Evolutionary conservation across 2,329 filamentous ascomycete genomes (phyloP).

Genomic region (Aspergillus thermomutatus): DNA sequence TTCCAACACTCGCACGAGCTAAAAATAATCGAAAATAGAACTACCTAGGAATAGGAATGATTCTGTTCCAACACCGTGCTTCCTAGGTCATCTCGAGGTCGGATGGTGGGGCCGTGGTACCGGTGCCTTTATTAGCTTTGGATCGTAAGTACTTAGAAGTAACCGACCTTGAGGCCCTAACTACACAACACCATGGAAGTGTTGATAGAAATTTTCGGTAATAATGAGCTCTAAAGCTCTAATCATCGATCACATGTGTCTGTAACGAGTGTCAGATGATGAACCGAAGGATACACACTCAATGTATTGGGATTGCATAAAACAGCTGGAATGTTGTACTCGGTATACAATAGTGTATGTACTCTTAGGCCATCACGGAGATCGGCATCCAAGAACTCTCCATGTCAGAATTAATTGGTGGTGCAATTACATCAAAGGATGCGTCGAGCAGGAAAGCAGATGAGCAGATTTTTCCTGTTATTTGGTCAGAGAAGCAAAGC

Average conservation of each 20-base stretch:
- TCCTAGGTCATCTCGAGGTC: conserved; percentile 11
- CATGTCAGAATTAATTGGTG: not conserved
- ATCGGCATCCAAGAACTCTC: not conserved
- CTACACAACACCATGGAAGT: no score
- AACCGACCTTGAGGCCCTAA: not conserved
- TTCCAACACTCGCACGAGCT: not conserved
- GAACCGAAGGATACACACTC: not conserved
- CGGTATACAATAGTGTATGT: not conserved
- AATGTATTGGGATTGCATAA: not conserved
- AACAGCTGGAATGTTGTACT: not conserved
- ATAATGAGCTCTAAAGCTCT: not conserved
- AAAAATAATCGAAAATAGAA: not conserved
- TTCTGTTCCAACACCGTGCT: not conserved
- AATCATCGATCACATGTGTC: not conserved
- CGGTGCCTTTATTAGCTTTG: conserved; percentile 7
- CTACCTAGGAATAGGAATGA: not conserved
- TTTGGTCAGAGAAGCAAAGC: not conserved
- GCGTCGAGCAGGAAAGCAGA: not conserved
- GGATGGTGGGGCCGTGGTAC: conserved; percentile 30
- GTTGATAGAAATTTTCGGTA: not conserved
- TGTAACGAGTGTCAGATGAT: not conserved
- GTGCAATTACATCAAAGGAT: not conserved
- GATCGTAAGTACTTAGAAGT: not conserved
- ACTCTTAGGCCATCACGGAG: not conserved
- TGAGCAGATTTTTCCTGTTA: not conserved